Conservation (phyloP, 345 rosid genomes). For the Populus ilicifolia region DNA sequence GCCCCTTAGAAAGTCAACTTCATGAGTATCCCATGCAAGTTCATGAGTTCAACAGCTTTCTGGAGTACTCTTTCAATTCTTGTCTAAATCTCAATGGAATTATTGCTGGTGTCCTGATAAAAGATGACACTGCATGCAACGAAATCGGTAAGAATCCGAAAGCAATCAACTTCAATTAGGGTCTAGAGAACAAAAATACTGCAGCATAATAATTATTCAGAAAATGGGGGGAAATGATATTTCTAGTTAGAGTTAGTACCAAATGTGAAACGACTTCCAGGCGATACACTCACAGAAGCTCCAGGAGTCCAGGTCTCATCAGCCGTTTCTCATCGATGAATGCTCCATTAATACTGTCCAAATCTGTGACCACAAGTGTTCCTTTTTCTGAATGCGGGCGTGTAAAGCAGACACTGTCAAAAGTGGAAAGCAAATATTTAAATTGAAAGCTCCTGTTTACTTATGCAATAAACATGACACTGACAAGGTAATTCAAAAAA, state of each 20-base stretch:
- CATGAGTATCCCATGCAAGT: neutral
- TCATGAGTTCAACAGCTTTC: neutral
- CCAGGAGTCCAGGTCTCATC: constrained; percentile 51
- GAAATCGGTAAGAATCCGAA: too few relatives aligned
- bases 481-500: neutral
- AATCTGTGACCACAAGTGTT: constrained; percentile 60
- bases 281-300: constrained; percentile 40
- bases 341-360: constrained; percentile 89
- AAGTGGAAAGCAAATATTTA: too few relatives aligned
- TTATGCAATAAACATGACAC: neutral
- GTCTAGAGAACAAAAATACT: neutral
- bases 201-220: neutral
- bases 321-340: constrained; percentile 62
- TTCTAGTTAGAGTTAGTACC: constrained; percentile 29
- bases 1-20: too few relatives aligned
- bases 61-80: neutral
- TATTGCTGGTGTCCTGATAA: too few relatives aligned
- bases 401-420: constrained; percentile 69
- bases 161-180: too few relatives aligned
- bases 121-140: too few relatives aligned
- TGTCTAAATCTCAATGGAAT: too few relatives aligned
- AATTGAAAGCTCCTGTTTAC: too few relatives aligned
- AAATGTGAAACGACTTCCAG: constrained; percentile 62
- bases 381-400: constrained; percentile 69
- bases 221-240: neutral